Percentiles rank a stretch among this genome's conserved stretches.
These are phyloP conservation scores for Elongisporangium prolatum DNA, from an alignment of 352 stramenopile species.

Conservation along the genomic window DNA sequence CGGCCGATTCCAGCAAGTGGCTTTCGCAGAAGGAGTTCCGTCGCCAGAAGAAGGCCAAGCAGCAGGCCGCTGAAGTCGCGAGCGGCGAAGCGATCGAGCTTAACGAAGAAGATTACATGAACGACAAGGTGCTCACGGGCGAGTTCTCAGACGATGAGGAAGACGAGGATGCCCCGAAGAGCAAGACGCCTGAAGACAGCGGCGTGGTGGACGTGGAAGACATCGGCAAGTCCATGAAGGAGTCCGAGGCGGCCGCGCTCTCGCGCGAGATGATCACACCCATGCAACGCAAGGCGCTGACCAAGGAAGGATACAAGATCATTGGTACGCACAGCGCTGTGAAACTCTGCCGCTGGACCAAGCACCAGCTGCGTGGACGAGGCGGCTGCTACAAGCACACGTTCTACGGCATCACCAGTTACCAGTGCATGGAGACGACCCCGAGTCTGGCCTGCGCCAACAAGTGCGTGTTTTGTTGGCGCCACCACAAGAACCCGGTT, in stretches of 20 bases:
- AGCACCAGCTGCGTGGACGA: conserved; percentile 95
- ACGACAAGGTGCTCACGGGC: conserved; percentile 70
- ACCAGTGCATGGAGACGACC: conserved; percentile 99
- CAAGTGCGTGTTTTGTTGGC: conserved; percentile 99
- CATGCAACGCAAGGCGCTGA: conserved; percentile 91
- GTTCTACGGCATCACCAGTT: conserved; percentile 99
- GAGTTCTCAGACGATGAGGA: conserved; percentile 69
- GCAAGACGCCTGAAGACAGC: conserved; percentile 24
- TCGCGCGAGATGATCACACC: conserved; percentile 94
- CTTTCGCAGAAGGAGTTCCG: conserved; percentile 82
- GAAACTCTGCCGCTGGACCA: conserved; percentile 99
- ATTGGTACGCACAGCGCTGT: conserved; percentile 98
- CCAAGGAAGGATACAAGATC: conserved; percentile 98
- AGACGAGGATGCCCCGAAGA: conserved; percentile 31
- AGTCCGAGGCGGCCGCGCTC: conserved; percentile 60
- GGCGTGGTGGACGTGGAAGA: conserved; percentile 85
- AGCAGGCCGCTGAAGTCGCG: conserved; percentile 37
- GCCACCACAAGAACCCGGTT: conserved; percentile 99
- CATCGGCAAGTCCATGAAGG: conserved; percentile 83
- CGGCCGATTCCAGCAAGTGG: conserved; percentile 30
- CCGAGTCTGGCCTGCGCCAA: conserved; percentile 97
- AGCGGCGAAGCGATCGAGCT: conserved; percentile 57
- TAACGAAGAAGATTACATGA: conserved; percentile 84
- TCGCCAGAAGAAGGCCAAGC: conserved; percentile 77
- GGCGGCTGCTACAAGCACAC: conserved; percentile 99